Base-by-base conservation (phyloP, 78 protist species). In the Blattamonas nauphoetae region DNA sequence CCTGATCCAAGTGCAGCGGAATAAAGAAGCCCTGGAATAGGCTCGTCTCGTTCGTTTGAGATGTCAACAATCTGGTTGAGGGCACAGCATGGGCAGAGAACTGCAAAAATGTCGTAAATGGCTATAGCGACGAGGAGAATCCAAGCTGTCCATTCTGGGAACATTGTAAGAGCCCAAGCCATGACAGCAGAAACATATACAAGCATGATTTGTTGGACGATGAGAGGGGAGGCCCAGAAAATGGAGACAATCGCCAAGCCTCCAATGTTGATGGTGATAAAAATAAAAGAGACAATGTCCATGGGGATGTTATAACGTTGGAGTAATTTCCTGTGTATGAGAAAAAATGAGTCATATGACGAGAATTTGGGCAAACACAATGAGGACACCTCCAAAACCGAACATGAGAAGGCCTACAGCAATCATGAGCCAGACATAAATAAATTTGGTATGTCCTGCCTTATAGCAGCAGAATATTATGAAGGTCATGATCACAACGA, bases 111-210 rank as follows among this genome's bases (percentile, higher is more conserved):
- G 71, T 96, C 94, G 41, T 6, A 0, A 11, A 95, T 1, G 33
- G 97, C 95, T 1, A 97, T 88, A 41, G 90, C 90, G 6, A 42
- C 92, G 34, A 97, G 91, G 0, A 97, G 5, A 0, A 81, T 79
- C 96, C 97, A 96, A 0, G 95, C 89, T 5, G 99, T 95, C 96
- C 96, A 96, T n/a, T 92, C 94, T n/a, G 97, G 97, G 44, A 96
- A 55, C 34, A 84, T 33, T 2, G 96, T 94, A 1, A 94, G 34
- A 3, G 88, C 63, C 83, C 94, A 90, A 0, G 96, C 96, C 93
- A 93, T 29, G 44, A 93, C 45, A 29, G 80, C 91, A n/a, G 88
- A 43, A 64, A 89, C 21, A 29, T 42, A 11, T 32, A 95, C 82
- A 41, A 96, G 93, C 87, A 94, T 94, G 45, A 36, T 84, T 83